phyloP scores from a whole-genome alignment of 1,284 basidiomycete genomes.

The Athelia sp. region DNA sequence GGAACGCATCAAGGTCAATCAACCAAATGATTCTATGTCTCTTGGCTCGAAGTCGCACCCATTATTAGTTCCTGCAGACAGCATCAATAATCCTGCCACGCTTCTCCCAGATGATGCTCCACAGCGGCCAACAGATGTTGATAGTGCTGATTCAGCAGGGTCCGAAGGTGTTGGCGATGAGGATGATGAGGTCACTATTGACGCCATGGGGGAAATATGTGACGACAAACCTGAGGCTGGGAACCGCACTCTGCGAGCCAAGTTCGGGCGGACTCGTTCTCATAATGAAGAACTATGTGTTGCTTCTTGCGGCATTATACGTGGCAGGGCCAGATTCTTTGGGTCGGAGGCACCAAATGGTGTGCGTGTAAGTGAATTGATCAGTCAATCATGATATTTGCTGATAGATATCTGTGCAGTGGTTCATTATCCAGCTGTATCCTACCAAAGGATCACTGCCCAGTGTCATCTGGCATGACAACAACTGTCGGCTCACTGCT shows the following conservation, averaged over 20 bases:
- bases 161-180: conserved; percentile 8
- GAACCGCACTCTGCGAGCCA: conserved; percentile 18
- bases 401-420: background rate
- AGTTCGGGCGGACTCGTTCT: conserved; percentile 21
- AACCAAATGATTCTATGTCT: too few species aligned
- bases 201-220: conserved; percentile 7
- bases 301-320: conserved; percentile 25
- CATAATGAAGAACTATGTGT: conserved; percentile 31
- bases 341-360: conserved; percentile 17
- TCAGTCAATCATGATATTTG: background rate
- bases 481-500: conserved; percentile 26
- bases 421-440: background rate
- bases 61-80: too few species aligned
- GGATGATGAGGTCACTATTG: conserved; percentile 2
- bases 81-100: too few species aligned
- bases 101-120: too few species aligned
- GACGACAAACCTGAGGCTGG: conserved; percentile 16
- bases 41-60: too few species aligned
- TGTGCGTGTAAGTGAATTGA: background rate
- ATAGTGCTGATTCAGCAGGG: conserved; percentile 6
- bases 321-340: conserved; percentile 22
- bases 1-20: conserved; percentile 11
- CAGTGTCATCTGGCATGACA: conserved; percentile 29
- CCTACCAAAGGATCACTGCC: conserved; percentile 12
- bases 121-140: too few species aligned